phyloP scores from a whole-genome alignment of 495 filamentous ascomycete genomes.

The Aspergillus bridgeri region DNA sequence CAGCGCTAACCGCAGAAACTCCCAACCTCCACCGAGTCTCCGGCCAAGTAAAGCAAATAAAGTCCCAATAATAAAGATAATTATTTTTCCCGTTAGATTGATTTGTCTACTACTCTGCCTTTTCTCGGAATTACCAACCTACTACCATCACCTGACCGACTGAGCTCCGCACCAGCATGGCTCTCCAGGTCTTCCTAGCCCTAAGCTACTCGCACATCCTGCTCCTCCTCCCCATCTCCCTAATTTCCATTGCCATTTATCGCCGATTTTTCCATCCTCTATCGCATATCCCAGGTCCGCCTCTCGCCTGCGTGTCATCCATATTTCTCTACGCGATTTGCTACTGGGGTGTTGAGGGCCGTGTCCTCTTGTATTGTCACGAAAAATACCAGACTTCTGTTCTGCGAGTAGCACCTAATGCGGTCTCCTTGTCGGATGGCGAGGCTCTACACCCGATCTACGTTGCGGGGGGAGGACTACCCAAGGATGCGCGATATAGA shows the following conservation, averaged over 20 bases:
- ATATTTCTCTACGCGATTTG: neutral
- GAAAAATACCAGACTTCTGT: neutral
- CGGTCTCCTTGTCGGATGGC: slow-evolving; percentile 5
- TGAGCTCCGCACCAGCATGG: too few species aligned
- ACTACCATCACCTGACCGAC: too few species aligned
- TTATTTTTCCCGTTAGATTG: too few species aligned
- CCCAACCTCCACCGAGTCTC: too few species aligned
- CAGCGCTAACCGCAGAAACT: too few species aligned
- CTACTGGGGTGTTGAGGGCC: neutral
- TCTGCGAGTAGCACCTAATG: slow-evolving; percentile 5
- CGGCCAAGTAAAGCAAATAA: too few species aligned
- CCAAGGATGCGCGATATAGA: slow-evolving; percentile 3
- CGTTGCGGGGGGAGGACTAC: slow-evolving; percentile 2
- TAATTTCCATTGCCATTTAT: neutral
- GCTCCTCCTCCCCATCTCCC: neutral
- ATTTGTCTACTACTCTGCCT: too few species aligned
- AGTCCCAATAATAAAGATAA: too few species aligned
- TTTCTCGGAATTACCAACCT: too few species aligned
- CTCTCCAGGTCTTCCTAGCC: neutral
- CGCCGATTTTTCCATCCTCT: neutral
- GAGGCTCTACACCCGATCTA: slow-evolving; percentile 1
- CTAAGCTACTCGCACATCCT: neutral
- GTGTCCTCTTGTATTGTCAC: neutral
- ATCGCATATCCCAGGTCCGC: neutral
- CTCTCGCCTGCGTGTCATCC: neutral